These are phyloP conservation scores for Neonectria faginata DNA, from an alignment of 2,329 filamentous ascomycete species.

Conservation along the genomic window DNA sequence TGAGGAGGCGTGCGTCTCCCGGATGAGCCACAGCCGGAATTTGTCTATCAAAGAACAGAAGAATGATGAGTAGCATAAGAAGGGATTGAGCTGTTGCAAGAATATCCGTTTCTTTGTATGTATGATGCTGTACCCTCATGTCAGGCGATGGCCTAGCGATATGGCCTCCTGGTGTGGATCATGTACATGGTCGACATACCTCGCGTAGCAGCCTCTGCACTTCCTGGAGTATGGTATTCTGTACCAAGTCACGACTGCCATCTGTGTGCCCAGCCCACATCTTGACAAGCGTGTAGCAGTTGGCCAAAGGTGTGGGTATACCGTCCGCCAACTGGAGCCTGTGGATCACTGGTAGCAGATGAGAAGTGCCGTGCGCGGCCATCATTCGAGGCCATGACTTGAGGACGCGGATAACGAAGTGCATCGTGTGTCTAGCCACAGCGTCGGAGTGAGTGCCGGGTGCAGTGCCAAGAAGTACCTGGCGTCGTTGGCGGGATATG, in stretches of 20 bases:
- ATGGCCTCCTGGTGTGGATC: not conserved
- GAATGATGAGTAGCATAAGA: not conserved
- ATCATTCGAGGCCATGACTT: conserved; percentile 9
- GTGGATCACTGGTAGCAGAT: not conserved
- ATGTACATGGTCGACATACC: not conserved
- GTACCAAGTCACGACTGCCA: not conserved
- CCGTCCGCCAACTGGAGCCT: not conserved
- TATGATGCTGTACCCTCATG: not conserved
- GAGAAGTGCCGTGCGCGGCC: not conserved
- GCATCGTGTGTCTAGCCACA: not conserved
- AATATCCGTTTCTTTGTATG: not conserved
- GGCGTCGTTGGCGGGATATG: conserved; percentile 1
- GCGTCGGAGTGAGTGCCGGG: not conserved
- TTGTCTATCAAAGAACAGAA: not conserved
- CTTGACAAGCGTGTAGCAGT: conserved; percentile 8
- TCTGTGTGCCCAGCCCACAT: conserved; percentile 5
- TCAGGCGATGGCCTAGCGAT: too few species aligned
- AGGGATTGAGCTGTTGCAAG: conserved; percentile 3
- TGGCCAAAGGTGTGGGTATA: conserved; percentile 2
- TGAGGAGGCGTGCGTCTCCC: not conserved
- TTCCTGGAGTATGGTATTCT: conserved; percentile 4
- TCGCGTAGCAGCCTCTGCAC: not conserved
- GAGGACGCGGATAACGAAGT: conserved; percentile 7
- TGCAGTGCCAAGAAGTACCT: not conserved
- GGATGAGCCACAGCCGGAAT: not conserved